Evolutionary conservation across 192 early-diverging fungal genomes (phyloP).

Genomic region (Backusella sp.): DNA sequence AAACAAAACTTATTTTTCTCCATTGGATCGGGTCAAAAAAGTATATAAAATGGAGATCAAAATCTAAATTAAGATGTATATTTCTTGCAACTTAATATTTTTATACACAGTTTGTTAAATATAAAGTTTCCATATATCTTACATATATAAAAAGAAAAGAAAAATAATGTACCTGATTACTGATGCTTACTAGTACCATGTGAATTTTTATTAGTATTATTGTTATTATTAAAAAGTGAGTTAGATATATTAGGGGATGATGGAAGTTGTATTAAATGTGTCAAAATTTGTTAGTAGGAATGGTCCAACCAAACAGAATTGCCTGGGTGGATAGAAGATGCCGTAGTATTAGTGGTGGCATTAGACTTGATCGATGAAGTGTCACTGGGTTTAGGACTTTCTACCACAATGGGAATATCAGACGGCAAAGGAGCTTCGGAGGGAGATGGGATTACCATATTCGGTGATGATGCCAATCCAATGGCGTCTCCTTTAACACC

Average conservation of each 20-base stretch:
- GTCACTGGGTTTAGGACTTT: not conserved
- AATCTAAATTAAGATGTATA: not conserved
- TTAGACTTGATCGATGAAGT: not conserved
- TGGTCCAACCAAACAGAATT: slow-evolving; percentile 12
- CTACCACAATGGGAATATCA: not conserved
- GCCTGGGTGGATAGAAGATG: slow-evolving; percentile 6
- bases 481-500: slow-evolving; percentile 40
- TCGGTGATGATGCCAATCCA: slow-evolving; percentile 17
- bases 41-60: not conserved
- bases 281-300: not conserved
- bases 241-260: not conserved
- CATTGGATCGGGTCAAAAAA: not conserved
- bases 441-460: slow-evolving; percentile 40
- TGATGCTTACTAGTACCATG: not conserved
- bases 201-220: not conserved
- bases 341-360: not conserved
- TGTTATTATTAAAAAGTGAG: not conserved
- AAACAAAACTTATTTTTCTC: not conserved
- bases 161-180: too few relatives aligned
- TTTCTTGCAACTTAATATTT: too few relatives aligned
- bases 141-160: not conserved
- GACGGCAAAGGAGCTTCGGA: slow-evolving; percentile 2
- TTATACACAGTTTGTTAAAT: too few relatives aligned
- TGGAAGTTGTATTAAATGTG: not conserved
- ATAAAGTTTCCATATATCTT: too few relatives aligned